Percentiles rank a stretch among this genome's conserved stretches.
Evolutionary conservation across 371 early-diverging fungal genomes (phyloP).

Genomic region (Catenaria anguillulae): DNA sequence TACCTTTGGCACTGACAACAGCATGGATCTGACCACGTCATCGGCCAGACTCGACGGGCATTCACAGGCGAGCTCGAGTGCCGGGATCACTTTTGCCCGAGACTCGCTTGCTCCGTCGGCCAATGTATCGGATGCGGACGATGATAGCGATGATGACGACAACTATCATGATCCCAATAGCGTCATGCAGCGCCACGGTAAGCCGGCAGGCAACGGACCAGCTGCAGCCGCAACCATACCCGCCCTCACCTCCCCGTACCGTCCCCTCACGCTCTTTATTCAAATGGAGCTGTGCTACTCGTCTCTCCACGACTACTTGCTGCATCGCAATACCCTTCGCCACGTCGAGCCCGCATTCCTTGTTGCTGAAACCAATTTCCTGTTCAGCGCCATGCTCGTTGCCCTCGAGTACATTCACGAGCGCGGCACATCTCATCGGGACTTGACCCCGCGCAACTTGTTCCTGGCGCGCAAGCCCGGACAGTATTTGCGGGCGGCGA

Average conservation of each 20-base stretch:
- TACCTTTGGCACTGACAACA: no score
- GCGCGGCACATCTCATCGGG: conserved; percentile 57
- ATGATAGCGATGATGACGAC: no score
- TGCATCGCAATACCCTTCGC: conserved; percentile 27
- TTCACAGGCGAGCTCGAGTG: no score
- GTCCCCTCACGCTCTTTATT: conserved; percentile 46
- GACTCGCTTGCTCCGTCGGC: no score
- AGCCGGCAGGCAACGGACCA: no score
- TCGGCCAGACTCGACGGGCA: not conserved
- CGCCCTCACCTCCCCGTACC: no score
- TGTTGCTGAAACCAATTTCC: conserved; percentile 21
- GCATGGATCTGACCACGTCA: not conserved
- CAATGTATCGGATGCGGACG: no score
- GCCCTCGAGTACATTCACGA: conserved; percentile 56
- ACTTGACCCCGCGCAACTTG: conserved; percentile 66
- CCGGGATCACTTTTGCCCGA: no score
- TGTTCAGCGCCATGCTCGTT: conserved; percentile 37
- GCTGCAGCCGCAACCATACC: no score
- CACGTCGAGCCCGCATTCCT: not conserved
- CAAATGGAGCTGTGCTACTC: conserved; percentile 77
- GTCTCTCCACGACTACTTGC: conserved; percentile 41
- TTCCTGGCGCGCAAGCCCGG: conserved; percentile 26
- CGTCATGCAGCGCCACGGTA: no score
- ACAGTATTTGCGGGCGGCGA: not conserved
- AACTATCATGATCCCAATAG: no score